Base-by-base conservation (phyloP, 345 rosid genomes). In the Carallia brachiata region DNA sequence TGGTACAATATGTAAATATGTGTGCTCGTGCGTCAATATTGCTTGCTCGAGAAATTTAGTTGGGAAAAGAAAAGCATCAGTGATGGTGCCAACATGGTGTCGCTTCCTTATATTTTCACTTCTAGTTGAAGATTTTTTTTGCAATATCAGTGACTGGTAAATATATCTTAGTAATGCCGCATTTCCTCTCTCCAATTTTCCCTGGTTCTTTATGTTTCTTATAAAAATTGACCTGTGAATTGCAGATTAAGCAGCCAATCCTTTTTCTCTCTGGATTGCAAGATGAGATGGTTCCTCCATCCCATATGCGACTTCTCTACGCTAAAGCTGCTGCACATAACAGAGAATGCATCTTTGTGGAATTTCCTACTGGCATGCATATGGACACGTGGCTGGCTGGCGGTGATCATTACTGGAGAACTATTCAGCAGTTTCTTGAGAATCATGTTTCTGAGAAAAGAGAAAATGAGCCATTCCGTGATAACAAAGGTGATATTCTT, bases 241-340 rank as follows among this genome's bases (percentile, higher is more conserved):
- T 73, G 74, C 94, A 95, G 99, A 78, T 96, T 68, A 85, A 89
- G 81, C 94, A 84, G 74, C 99, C 99, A 16, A 81, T 92, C 58
- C 96, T 96, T 72, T 92, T 96, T 77, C 91, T 96, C 60, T 92
- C 99, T 61, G 99, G 99, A 10, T 83, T 89, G 81, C 91, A 85
- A 92, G 99, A 96, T 80, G 98, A 92, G 88, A 89, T 96, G 98
- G 98, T 96, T 62, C 98, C 99, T 57, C 85, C 99, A 71, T 75
- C 82, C 36, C 99, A 96, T 75, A 90, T 92, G 99, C 84, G 85
- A 81, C 73, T 90, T 90, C 85, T 96, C 52, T 92, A 96, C 73
- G 90, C 87, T 13, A 92, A 90, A 80, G 99, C 93, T 57, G 99
- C 98, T 63, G 78, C 87, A n/a, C 90, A 76, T 67, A 90, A 92